Percentiles rank a stretch among this genome's conserved stretches.
Evolutionary conservation across 495 filamentous ascomycete genomes (phyloP).

Genomic region (Friedmanniomyces endolithicus): DNA sequence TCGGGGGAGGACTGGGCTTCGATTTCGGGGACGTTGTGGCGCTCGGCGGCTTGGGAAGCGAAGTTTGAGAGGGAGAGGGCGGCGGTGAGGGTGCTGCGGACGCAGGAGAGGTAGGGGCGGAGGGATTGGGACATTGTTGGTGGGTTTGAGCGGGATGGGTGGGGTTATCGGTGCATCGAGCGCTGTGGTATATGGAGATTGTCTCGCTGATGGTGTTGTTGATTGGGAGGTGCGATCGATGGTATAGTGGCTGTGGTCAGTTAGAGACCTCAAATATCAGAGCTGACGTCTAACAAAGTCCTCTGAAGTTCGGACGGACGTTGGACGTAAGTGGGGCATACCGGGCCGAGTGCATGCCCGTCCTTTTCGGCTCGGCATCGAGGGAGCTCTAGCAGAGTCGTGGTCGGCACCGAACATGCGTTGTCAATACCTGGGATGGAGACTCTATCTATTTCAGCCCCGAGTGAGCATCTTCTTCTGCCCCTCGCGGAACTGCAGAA

Average conservation of each 20-base stretch:
- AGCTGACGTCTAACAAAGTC: too few species aligned
- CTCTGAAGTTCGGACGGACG: background rate
- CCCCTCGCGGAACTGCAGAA: too few species aligned
- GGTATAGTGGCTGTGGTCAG: too few species aligned
- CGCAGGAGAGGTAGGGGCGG: slow-evolving; percentile 91
- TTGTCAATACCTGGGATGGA: too few species aligned
- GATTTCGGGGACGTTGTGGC: slow-evolving; percentile 96
- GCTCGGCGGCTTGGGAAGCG: slow-evolving; percentile 86
- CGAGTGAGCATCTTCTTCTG: too few species aligned
- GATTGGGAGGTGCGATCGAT: background rate
- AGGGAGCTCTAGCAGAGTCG: too few species aligned
- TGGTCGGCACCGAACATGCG: too few species aligned
- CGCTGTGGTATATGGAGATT: background rate
- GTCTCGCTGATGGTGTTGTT: background rate
- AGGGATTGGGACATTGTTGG: slow-evolving; percentile 73
- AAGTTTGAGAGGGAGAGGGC: slow-evolving; percentile 95
- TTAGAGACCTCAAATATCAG: background rate
- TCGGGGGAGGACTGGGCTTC: slow-evolving; percentile 87
- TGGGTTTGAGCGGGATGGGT: slow-evolving; percentile 28
- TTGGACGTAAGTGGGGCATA: background rate
- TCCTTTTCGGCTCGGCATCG: too few species aligned
- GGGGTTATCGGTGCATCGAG: slow-evolving; percentile 4
- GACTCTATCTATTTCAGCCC: too few species aligned
- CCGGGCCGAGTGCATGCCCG: background rate
- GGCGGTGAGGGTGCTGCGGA: slow-evolving; percentile 84